A percentile compares a stretch with the other conserved stretches of the same genome.
These are phyloP conservation scores for Closterium sp. DNA, from an alignment of 139 green algal genomes.

Conservation along the genomic window DNA sequence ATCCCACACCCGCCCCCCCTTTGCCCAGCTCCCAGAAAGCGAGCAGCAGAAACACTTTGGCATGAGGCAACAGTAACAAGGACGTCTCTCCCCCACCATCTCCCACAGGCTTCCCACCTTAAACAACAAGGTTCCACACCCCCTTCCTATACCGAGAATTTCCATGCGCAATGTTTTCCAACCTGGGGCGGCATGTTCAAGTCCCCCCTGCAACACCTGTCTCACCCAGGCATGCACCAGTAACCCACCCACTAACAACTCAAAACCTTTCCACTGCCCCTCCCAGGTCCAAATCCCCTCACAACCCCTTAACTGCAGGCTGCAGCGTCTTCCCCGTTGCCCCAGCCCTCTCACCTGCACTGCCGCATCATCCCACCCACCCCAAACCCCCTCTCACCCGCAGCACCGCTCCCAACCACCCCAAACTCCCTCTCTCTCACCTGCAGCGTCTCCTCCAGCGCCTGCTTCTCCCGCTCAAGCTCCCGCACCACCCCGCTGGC, in stretches of 20 bases:
- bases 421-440: constrained; percentile 33
- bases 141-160: too few species aligned
- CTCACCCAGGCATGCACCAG: too few species aligned
- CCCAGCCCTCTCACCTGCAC: background rate
- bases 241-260: too few species aligned
- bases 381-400: background rate
- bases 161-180: too few species aligned
- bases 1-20: background rate
- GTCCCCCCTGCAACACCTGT: too few species aligned
- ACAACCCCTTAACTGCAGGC: background rate
- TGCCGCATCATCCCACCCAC: background rate
- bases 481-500: constrained; percentile 13
- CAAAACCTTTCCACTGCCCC: constrained; percentile 49
- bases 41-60: background rate
- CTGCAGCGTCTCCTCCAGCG: constrained; percentile 67
- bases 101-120: background rate
- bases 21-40: background rate
- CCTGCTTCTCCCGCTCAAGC: constrained; percentile 62
- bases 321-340: background rate
- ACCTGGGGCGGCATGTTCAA: too few species aligned
- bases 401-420: background rate
- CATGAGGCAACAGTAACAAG: background rate
- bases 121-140: background rate
- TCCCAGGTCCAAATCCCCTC: background rate
- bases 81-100: background rate